Evolutionary conservation across 768 basidiomycete species (phyloP).

Genomic region (Rhodotorula paludigena): DNA sequence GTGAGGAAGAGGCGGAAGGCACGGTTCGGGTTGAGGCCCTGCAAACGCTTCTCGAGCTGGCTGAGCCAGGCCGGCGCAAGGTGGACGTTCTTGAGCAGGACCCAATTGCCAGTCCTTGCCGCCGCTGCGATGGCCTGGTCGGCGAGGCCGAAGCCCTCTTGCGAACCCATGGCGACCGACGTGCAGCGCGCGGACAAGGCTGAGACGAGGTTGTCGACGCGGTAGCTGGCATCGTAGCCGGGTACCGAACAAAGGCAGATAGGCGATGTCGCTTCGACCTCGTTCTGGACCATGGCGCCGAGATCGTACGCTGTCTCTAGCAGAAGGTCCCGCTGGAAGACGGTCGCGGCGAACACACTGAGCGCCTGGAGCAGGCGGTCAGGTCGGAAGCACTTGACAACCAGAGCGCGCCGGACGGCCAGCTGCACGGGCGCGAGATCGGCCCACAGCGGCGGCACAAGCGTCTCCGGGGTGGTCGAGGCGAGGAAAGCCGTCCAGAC

Average conservation of each 20-base stretch:
- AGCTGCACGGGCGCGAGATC: constrained; percentile 50
- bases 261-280: constrained; percentile 74
- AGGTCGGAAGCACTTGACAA: constrained; percentile 87
- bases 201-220: constrained; percentile 80
- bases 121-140: constrained; percentile 93
- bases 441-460: constrained; percentile 74
- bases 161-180: constrained; percentile 96
- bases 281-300: constrained; percentile 66
- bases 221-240: constrained; percentile 97
- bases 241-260: constrained; percentile 86
- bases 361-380: constrained; percentile 84
- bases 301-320: constrained; percentile 70
- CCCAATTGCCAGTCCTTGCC: constrained; percentile 90
- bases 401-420: constrained; percentile 66
- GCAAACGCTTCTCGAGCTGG: constrained; percentile 91
- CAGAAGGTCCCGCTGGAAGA: constrained; percentile 77
- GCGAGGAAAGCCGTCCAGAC: constrained; percentile 70
- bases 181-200: constrained; percentile 65
- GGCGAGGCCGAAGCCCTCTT: constrained; percentile 91
- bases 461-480: constrained; percentile 61
- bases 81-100: constrained; percentile 85
- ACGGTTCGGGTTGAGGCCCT: constrained; percentile 79
- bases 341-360: constrained; percentile 64
- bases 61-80: constrained; percentile 92
- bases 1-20: constrained; percentile 96